Evolutionary conservation across 2,329 filamentous ascomycete genomes (phyloP), one percentile per base, ranked within the genome.

Genomic region (Pseudonectria buxi): DNA sequence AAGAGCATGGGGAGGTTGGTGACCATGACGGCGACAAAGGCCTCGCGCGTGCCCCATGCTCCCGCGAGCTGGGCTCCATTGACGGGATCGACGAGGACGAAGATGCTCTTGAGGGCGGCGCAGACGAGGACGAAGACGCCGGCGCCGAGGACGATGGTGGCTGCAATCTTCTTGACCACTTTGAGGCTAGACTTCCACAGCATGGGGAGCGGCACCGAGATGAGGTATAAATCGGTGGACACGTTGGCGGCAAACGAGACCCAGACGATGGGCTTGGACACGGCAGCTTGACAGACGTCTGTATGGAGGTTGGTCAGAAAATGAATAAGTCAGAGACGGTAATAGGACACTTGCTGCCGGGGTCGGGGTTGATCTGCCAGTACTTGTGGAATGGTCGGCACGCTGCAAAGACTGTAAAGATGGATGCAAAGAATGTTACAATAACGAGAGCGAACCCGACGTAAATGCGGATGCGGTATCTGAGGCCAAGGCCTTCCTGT

Each of bases 321-420:
- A 9, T 27, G 10, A 1, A 9, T 7, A 3, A 7, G 7, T n/a
- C n/a, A n/a, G 7, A 14, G 6, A 5, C 9, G 14, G n/a, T 1
- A 7, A 2, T 6, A 14, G 7, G 11, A 28, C 11, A 61, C 68
- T 46, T 49, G 73, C 69, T 68, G 4, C 73, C 73, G 5, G 74
- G 74, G 26, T 78, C 53, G 0, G 75, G 74, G 28, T 66, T 59
- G n/a, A 78, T 74, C 49, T 78, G 72, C 72, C 74, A 79, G 42
- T 75, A 71, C 22, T 64, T 65, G 14, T 59, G 41, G 28, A 78
- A 64, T 0, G 74, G 73, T 14, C 58, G 59, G 39, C 75, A 78
- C 3, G 64, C 63, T 5, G 69, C 56, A 16, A 75, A 62, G 27
- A 76, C 65, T 2, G 66, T 64, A 13, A 69, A 56, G n/a, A 74